Percentiles rank a stretch among this genome's conserved stretches.
These are phyloP conservation scores for Penicillium verrucosum DNA, from an alignment of 2,329 filamentous ascomycete genomes.

Conservation along the genomic window DNA sequence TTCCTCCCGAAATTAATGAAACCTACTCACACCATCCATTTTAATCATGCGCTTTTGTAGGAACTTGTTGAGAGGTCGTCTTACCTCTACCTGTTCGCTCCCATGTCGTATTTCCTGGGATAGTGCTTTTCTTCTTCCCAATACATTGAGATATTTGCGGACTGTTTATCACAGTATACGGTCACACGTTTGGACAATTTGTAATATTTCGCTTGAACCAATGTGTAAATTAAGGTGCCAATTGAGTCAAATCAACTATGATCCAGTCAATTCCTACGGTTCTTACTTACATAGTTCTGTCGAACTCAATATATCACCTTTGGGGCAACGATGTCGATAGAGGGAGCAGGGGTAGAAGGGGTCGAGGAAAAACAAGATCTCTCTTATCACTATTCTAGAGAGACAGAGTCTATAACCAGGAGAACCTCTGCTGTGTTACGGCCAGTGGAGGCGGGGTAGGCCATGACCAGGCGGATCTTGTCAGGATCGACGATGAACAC, in stretches of 20 bases:
- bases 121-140: background rate
- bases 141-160: background rate
- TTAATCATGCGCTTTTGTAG: background rate
- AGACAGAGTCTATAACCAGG: constrained; percentile 62
- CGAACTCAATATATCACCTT: no score
- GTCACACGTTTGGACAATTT: background rate
- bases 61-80: background rate
- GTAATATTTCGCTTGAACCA: background rate
- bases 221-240: background rate
- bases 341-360: no score
- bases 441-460: constrained; percentile 88
- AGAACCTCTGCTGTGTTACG: constrained; percentile 77
- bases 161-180: background rate
- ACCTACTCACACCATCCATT: background rate
- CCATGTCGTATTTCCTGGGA: background rate
- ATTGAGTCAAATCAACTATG: background rate
- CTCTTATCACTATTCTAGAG: constrained; percentile 64
- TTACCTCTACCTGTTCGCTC: background rate
- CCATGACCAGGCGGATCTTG: constrained; percentile 89
- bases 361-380: constrained; percentile 38
- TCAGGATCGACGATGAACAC: constrained; percentile 93
- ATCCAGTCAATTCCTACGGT: background rate
- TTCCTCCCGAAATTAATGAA: background rate
- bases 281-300: no score
- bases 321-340: no score